phyloP scores from a whole-genome alignment of 345 rosid species.

The Abelmoschus esculentus region DNA sequence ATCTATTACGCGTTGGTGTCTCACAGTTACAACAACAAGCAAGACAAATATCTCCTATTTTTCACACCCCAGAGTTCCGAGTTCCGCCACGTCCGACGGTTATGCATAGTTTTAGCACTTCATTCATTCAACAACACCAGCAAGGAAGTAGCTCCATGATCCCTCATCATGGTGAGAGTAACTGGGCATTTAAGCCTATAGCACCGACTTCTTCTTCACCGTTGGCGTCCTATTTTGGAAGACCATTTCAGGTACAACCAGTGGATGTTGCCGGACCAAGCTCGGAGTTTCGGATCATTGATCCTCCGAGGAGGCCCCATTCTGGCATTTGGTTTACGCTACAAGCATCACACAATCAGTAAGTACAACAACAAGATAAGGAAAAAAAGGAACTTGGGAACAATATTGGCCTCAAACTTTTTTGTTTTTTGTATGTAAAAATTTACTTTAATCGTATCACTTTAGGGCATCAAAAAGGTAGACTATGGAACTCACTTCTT shows the following conservation, averaged over 20 bases:
- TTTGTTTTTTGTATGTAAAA: no score
- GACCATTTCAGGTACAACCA: conserved; percentile 47
- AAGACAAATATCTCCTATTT: conserved; percentile 31
- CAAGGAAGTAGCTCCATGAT: conserved; percentile 29
- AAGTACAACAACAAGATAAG: conserved; percentile 29
- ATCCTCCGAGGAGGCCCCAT: conserved; percentile 72
- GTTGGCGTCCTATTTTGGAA: conserved; percentile 33
- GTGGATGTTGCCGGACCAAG: conserved; percentile 59
- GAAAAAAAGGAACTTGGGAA: no score
- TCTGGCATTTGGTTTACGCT: conserved; percentile 95
- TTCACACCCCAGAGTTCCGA: conserved; percentile 32
- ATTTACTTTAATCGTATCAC: no score
- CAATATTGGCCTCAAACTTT: no score
- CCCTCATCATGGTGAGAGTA: conserved; percentile 42
- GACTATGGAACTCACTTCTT: background rate
- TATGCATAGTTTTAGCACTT: conserved; percentile 19
- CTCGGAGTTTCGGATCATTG: conserved; percentile 60
- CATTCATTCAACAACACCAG: conserved; percentile 6
- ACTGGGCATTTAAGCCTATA: conserved; percentile 58
- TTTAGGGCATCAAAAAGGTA: no score
- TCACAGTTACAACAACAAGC: conserved; percentile 16
- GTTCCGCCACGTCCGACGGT: conserved; percentile 28
- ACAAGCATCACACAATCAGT: conserved; percentile 90
- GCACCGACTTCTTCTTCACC: conserved; percentile 40
- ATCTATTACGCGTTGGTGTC: conserved; percentile 41